Conservation (phyloP, 1,284 basidiomycete genomes). For the Rhodotorula sp. region DNA sequence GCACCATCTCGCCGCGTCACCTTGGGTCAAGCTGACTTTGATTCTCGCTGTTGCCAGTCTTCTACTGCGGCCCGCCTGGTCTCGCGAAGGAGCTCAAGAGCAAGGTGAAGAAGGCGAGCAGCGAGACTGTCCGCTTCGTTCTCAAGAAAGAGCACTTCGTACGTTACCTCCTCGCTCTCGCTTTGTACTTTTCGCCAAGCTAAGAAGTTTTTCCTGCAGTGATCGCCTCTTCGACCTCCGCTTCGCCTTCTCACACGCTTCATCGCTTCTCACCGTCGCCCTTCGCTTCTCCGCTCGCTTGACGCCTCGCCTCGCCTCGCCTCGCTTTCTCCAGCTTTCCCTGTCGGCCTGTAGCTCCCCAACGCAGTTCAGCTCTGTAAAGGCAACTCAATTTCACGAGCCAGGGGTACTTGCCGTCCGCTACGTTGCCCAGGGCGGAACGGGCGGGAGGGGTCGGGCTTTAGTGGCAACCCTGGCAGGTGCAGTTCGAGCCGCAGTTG, state of each 20-base stretch:
- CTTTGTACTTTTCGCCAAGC: neutral
- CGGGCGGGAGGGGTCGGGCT: too few relatives aligned
- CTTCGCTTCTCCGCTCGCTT: too few relatives aligned
- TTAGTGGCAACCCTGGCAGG: too few relatives aligned
- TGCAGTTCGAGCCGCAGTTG: neutral
- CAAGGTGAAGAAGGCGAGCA: neutral
- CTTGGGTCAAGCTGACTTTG: neutral
- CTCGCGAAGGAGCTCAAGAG: conserved; percentile 24
- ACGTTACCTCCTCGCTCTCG: neutral
- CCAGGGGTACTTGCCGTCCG: too few relatives aligned
- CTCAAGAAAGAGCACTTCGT: conserved; percentile 36
- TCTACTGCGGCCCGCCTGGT: conserved; percentile 28
- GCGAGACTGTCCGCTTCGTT: conserved; percentile 13
- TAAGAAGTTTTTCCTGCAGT: neutral
- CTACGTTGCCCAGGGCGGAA: too few relatives aligned
- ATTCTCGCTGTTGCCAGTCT: conserved; percentile 19
- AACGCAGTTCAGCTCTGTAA: too few relatives aligned
- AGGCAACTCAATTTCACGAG: too few relatives aligned
- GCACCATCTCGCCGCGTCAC: neutral
- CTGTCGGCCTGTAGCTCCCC: too few relatives aligned
- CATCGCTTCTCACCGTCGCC: neutral
- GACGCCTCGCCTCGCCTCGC: too few relatives aligned
- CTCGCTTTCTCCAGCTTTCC: too few relatives aligned
- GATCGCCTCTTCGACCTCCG: neutral
- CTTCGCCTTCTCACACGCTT: neutral